phyloP scores from a whole-genome alignment of 805 yeast genomes.

The Sugiyamaella floridensis region DNA sequence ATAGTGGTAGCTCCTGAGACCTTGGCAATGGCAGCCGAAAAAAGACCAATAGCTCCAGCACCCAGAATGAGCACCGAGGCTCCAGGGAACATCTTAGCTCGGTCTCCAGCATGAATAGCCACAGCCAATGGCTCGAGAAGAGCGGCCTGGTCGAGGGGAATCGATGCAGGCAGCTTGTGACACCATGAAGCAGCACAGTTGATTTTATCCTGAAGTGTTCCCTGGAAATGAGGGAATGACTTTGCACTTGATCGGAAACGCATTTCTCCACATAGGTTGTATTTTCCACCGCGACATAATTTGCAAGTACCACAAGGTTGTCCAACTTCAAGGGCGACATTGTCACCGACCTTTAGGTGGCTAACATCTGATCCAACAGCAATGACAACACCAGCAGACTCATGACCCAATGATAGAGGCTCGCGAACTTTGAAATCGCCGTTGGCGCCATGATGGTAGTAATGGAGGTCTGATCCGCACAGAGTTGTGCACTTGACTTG shows the following conservation, averaged over 20 bases:
- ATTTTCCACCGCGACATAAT: constrained; percentile 85
- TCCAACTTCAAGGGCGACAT: constrained; percentile 86
- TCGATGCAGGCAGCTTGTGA: constrained; percentile 68
- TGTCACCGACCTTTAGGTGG: constrained; percentile 67
- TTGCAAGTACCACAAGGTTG: constrained; percentile 68
- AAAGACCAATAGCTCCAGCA: constrained; percentile 53
- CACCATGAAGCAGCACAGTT: constrained; percentile 72
- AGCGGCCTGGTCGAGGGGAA: constrained; percentile 79
- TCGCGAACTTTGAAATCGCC: constrained; percentile 68
- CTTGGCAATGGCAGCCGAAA: constrained; percentile 73
- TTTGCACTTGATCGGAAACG: constrained; percentile 71
- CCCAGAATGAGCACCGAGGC: constrained; percentile 42
- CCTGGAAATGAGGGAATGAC: constrained; percentile 61
- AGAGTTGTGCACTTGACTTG: constrained; percentile 15
- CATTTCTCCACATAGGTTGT: constrained; percentile 82
- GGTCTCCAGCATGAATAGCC: constrained; percentile 72
- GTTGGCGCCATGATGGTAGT: constrained; percentile 68
- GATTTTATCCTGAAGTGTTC: constrained; percentile 44
- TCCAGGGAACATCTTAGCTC: constrained; percentile 56
- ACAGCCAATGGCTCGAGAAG: constrained; percentile 81
- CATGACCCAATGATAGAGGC: constrained; percentile 89
- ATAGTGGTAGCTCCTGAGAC: constrained; percentile 58
- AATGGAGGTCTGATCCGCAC: constrained; percentile 74
- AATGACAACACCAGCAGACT: constrained; percentile 68
- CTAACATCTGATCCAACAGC: constrained; percentile 65